These are phyloP conservation scores for Penicillium decumbens DNA, from an alignment of 2,329 filamentous ascomycete species.

Conservation along the genomic window DNA sequence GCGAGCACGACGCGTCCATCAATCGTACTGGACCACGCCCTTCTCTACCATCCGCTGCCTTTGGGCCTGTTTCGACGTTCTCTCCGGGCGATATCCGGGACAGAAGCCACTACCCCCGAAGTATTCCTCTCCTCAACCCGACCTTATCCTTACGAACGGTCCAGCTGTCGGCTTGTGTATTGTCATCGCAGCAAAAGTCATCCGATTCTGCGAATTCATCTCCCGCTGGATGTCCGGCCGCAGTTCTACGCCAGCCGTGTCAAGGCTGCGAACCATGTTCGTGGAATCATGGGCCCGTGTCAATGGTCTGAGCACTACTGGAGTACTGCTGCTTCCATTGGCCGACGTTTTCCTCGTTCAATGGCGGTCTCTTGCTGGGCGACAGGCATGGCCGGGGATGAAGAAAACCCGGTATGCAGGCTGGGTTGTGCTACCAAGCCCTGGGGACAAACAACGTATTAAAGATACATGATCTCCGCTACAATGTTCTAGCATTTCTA, in stretches of 20 bases:
- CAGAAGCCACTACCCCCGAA: slow-evolving; percentile 24
- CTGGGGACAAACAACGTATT: neutral
- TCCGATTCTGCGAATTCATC: slow-evolving; percentile 49
- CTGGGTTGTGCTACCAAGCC: slow-evolving; percentile 34
- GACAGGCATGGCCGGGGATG: slow-evolving; percentile 37
- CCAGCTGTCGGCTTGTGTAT: slow-evolving; percentile 83
- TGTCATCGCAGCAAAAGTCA: slow-evolving; percentile 52
- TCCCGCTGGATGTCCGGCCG: slow-evolving; percentile 6
- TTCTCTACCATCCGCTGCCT: slow-evolving; percentile 64
- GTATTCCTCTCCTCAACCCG: slow-evolving; percentile 52
- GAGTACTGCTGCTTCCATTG: slow-evolving; percentile 66
- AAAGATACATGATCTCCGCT: neutral
- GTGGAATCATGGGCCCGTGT: slow-evolving; percentile 92
- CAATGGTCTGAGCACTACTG: slow-evolving; percentile 75
- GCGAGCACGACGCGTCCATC: slow-evolving; percentile 76
- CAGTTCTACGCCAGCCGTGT: slow-evolving; percentile 11
- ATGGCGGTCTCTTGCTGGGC: slow-evolving; percentile 61
- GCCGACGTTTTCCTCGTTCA: slow-evolving; percentile 80
- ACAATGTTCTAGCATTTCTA: neutral
- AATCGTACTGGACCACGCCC: slow-evolving; percentile 69
- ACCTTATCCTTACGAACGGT: slow-evolving; percentile 79
- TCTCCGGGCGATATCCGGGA: slow-evolving; percentile 43
- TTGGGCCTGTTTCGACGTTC: slow-evolving; percentile 55
- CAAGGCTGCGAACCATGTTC: slow-evolving; percentile 67
- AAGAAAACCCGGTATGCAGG: slow-evolving; percentile 40